phyloP scores from a whole-genome alignment of 345 rosid genomes.

The Eucalyptus fibrosa region DNA sequence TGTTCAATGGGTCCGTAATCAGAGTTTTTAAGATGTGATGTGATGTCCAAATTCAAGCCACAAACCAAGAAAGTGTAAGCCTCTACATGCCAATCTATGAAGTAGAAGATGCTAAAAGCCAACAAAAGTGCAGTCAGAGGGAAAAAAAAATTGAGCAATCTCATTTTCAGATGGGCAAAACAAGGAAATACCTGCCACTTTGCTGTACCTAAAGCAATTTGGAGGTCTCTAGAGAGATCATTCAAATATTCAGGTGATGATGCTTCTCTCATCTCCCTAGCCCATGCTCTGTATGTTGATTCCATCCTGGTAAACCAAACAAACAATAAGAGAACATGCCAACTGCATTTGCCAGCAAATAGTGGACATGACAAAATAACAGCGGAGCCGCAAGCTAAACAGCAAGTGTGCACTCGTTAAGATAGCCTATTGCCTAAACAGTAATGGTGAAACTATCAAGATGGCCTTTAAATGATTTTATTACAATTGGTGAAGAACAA shows the following conservation, averaged over 20 bases:
- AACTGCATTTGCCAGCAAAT: background rate
- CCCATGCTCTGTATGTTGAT: slow-evolving; percentile 66
- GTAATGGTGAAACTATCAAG: background rate
- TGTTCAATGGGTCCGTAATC: background rate
- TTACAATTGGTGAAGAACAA: background rate
- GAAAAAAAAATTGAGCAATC: background rate
- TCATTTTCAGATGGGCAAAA: background rate
- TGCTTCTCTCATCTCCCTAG: slow-evolving; percentile 39
- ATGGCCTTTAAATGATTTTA: background rate
- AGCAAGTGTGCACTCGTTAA: background rate
- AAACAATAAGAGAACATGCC: background rate
- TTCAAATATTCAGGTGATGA: slow-evolving; percentile 15
- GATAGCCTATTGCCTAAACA: background rate
- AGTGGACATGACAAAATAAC: background rate
- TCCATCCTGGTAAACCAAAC: slow-evolving; percentile 53
- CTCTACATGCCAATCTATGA: background rate
- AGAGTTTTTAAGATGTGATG: background rate
- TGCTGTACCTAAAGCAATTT: slow-evolving; percentile 79
- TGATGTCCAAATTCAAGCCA: background rate
- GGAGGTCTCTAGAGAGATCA: slow-evolving; percentile 57
- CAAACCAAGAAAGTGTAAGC: background rate
- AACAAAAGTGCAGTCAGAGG: background rate
- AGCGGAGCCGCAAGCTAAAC: background rate
- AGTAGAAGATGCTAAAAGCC: background rate
- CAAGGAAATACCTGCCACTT: slow-evolving; percentile 72